phyloP scores from a whole-genome alignment of 2,329 filamentous ascomycete genomes.

The Cercospora nicotianae region DNA sequence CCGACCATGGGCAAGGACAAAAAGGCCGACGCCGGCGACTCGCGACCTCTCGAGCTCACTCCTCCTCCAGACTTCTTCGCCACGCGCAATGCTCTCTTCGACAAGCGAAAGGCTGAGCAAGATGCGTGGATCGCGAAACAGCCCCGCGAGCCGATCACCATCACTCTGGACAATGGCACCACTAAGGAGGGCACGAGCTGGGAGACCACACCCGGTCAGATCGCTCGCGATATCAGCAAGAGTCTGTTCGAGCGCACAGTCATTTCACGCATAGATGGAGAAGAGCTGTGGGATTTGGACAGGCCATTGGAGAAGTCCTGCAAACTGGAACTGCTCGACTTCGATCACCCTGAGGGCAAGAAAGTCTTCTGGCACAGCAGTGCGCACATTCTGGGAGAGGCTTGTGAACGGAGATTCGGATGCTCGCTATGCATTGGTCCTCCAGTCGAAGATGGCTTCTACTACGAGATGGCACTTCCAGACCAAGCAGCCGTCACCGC shows the following conservation, averaged over 20 bases:
- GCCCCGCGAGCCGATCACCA: slow-evolving; percentile 70
- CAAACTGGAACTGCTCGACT: slow-evolving; percentile 80
- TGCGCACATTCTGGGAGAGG: slow-evolving; percentile 94
- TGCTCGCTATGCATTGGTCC: slow-evolving; percentile 93
- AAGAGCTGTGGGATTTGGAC: slow-evolving; percentile 85
- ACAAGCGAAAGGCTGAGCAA: slow-evolving; percentile 80
- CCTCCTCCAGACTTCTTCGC: slow-evolving; percentile 74
- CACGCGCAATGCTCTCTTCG: slow-evolving; percentile 81
- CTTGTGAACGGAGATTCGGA: slow-evolving; percentile 83
- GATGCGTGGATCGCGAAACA: slow-evolving; percentile 72
- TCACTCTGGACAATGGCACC: slow-evolving; percentile 72
- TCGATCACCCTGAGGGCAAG: slow-evolving; percentile 74
- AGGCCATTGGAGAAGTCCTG: slow-evolving; percentile 85
- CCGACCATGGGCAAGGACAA: slow-evolving; percentile 47
- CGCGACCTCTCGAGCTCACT: slow-evolving; percentile 49
- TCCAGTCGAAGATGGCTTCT: slow-evolving; percentile 87
- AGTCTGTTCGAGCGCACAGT: slow-evolving; percentile 83
- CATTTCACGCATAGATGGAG: slow-evolving; percentile 77
- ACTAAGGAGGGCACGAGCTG: slow-evolving; percentile 75
- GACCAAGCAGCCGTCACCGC: slow-evolving; percentile 70
- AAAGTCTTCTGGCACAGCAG: slow-evolving; percentile 98
- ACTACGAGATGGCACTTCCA: slow-evolving; percentile 91
- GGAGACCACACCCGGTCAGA: slow-evolving; percentile 83
- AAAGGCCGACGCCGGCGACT: slow-evolving; percentile 37
- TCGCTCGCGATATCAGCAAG: slow-evolving; percentile 79